These are phyloP conservation scores for Podila clonocystis DNA, from an alignment of 192 early-diverging fungal genomes.

Conservation along the genomic window DNA sequence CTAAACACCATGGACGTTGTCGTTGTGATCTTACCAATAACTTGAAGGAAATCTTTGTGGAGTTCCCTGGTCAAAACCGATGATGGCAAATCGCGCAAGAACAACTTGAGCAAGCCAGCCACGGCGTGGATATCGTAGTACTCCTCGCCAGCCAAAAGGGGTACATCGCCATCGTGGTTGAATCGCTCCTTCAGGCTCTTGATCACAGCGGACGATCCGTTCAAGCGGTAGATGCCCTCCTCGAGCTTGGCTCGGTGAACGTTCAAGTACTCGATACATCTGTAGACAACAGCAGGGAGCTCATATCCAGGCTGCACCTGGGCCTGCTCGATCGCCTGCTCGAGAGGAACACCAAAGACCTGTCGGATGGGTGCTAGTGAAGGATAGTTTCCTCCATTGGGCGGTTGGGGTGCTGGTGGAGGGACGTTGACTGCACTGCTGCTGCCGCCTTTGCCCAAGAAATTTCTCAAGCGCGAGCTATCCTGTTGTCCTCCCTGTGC, in stretches of 20 bases:
- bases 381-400: slow-evolving; percentile 1
- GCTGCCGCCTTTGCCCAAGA: slow-evolving; percentile 33
- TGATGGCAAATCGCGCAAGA: slow-evolving; percentile 87
- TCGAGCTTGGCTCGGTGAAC: slow-evolving; percentile 88
- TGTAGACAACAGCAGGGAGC: slow-evolving; percentile 90
- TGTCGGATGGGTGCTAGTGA: slow-evolving; percentile 32
- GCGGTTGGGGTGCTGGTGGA: slow-evolving; percentile 18
- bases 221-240: slow-evolving; percentile 95
- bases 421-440: slow-evolving; percentile 18
- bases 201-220: slow-evolving; percentile 80
- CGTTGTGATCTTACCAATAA: slow-evolving; percentile 66
- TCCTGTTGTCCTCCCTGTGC: slow-evolving; percentile 11
- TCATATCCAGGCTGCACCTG: slow-evolving; percentile 79
- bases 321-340: slow-evolving; percentile 78
- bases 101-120: slow-evolving; percentile 92
- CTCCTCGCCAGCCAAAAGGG: slow-evolving; percentile 66
- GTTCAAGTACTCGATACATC: slow-evolving; percentile 97
- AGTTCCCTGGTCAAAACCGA: slow-evolving; percentile 92
- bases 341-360: slow-evolving; percentile 90
- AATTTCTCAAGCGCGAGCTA: slow-evolving; percentile 28
- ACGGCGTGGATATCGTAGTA: slow-evolving; percentile 95
- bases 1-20: not conserved
- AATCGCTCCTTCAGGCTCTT: slow-evolving; percentile 83
- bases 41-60: slow-evolving; percentile 83
- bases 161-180: slow-evolving; percentile 82